Evolutionary conservation across 164 flowering plant species (phyloP).

Genomic region (Stephania cephalantha): DNA sequence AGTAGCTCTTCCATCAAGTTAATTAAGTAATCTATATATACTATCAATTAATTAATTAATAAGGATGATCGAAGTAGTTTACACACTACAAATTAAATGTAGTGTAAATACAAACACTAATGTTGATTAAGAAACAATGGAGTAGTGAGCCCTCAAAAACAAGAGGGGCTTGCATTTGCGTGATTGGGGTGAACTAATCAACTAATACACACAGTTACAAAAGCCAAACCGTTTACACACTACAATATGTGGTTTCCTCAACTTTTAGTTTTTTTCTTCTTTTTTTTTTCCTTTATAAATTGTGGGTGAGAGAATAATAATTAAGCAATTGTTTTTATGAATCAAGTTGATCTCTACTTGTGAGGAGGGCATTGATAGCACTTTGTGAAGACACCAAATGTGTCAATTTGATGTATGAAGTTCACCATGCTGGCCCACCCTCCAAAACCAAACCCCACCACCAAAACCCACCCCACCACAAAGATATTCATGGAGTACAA

Average conservation of each 20-base stretch:
- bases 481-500: slow-evolving; percentile 43
- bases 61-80: neutral
- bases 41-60: neutral
- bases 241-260: neutral
- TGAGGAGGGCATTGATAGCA: slow-evolving; percentile 63
- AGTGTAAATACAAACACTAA: neutral
- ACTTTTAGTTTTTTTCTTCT: neutral
- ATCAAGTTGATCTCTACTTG: slow-evolving; percentile 18
- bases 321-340: slow-evolving; percentile 5
- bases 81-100: no score
- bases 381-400: slow-evolving; percentile 67
- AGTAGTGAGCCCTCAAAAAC: slow-evolving; percentile 3
- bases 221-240: slow-evolving; percentile 8
- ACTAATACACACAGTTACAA: neutral
- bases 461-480: slow-evolving; percentile 68
- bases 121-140: neutral
- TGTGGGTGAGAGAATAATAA: neutral
- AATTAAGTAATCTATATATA: no score
- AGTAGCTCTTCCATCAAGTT: no score
- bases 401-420: slow-evolving; percentile 53
- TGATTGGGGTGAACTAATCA: neutral
- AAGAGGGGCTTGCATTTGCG: slow-evolving; percentile 4
- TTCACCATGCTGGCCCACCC: slow-evolving; percentile 81
- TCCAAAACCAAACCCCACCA: slow-evolving; percentile 80
- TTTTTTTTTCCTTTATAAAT: neutral